Base-by-base conservation (phyloP, 805 yeast species). In the Metschnikowia baotianmanensis region DNA sequence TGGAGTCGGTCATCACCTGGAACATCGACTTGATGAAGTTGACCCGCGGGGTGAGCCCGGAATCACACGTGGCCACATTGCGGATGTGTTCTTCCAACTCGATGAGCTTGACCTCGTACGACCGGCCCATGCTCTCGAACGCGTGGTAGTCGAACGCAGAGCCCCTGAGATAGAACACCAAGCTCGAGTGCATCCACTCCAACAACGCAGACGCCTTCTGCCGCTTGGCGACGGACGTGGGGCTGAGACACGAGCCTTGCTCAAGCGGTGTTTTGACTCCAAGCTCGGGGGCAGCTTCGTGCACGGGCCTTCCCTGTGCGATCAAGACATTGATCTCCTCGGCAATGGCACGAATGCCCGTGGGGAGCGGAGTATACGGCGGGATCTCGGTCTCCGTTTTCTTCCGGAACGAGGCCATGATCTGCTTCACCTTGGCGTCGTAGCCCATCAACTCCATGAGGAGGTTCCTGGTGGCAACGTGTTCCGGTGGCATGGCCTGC, bases 81-180 rank as follows among this genome's bases (percentile, higher is more conserved):
- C 12, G 12, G 6, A 23, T 23, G 4, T 12, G n/a, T 5, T 1
- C 12, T 10, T 22, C 21, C 5, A 39, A 3, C 17, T 23, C 25
- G 5, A 4, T 13, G 6, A 39, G 18, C 5, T 24, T 9, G 15
- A 13, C n/a, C 20, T 39, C 33, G 8, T 34, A 20, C 3, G 12
- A 26, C n/a, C n/a, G 12, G 16, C 43, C 43, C 21, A 13, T 7
- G 3, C 4, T 11, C 20, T 40, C 43, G 9, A 40, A 35, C 8
- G 16, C 15, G 5, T 4, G 19, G 18, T 40, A 40, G 22, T 40
- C 36, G 15, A 40, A 40, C 4, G 10, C 8, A 3, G 34, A 11
- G 3, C 18, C 38, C 6, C 5, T 31, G 11, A 34, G 29, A 19
- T 21, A 39, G 3, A 18, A 12, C 20, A 24, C 23, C 19, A 39